These are phyloP conservation scores for Pythium brassicae DNA, from an alignment of 352 stramenopile genomes.

Conservation along the genomic window DNA sequence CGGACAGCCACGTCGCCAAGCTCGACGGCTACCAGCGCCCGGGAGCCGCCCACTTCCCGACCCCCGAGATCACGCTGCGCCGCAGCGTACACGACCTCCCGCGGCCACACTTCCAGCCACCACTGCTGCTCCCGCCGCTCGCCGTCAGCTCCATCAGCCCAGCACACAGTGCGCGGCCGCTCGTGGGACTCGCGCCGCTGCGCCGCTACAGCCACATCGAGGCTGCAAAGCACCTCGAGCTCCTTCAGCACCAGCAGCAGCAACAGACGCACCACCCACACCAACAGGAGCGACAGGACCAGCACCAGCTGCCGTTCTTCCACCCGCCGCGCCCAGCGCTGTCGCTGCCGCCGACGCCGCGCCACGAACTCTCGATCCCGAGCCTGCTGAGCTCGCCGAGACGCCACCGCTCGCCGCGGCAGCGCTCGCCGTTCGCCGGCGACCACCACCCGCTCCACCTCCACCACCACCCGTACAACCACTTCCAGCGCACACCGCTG, in stretches of 20 bases:
- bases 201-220: no score
- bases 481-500: background rate
- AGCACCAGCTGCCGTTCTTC: constrained; percentile 8
- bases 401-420: background rate
- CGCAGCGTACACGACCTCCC: constrained; percentile 12
- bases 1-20: background rate
- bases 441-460: constrained; percentile 1
- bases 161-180: constrained; percentile 30
- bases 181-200: constrained; percentile 32
- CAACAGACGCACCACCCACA: constrained; percentile 65
- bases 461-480: constrained; percentile 1
- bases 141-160: constrained; percentile 37
- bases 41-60: no score
- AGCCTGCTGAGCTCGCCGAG: constrained; percentile 7
- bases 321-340: background rate
- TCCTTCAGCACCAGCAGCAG: constrained; percentile 42
- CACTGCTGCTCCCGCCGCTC: constrained; percentile 30
- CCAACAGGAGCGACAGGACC: constrained; percentile 49
- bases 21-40: background rate
- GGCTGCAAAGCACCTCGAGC: constrained; percentile 37
- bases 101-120: constrained; percentile 6
- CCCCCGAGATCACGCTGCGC: constrained; percentile 10
- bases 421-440: constrained; percentile 5
- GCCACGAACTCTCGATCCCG: constrained; percentile 16
- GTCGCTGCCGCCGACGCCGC: constrained; percentile 6